These are phyloP conservation scores for Sugiyamaella pinicola DNA, from an alignment of 1,139 yeast species.

Conservation along the genomic window DNA sequence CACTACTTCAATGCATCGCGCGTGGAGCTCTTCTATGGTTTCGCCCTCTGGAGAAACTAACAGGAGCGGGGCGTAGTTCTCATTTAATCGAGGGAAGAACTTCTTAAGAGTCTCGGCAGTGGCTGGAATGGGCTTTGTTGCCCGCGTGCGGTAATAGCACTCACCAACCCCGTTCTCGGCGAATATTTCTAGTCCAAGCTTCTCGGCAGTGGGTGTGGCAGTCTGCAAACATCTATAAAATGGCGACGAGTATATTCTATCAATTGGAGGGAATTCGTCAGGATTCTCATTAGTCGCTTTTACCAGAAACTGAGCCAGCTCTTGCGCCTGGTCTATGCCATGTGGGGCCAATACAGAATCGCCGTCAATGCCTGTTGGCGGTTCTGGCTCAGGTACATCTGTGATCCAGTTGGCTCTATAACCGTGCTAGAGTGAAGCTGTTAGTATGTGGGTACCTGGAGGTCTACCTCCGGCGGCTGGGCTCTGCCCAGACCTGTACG, in stretches of 20 bases:
- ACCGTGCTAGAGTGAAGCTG: constrained; percentile 60
- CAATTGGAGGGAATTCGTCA: constrained; percentile 48
- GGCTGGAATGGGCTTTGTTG: constrained; percentile 51
- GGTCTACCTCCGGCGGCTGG: neutral
- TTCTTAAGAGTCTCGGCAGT: constrained; percentile 49
- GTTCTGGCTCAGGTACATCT: constrained; percentile 51
- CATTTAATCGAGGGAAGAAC: constrained; percentile 54
- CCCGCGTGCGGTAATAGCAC: constrained; percentile 41
- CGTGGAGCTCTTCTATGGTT: constrained; percentile 60
- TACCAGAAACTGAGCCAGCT: constrained; percentile 58
- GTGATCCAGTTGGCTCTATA: constrained; percentile 75
- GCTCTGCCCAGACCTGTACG: neutral
- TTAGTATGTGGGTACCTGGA: no score
- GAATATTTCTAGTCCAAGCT: constrained; percentile 56
- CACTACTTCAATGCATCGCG: constrained; percentile 57
- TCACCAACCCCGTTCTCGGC: constrained; percentile 69
- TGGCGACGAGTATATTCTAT: constrained; percentile 73
- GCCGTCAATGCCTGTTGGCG: constrained; percentile 81
- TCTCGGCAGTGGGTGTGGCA: constrained; percentile 63
- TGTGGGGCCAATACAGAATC: constrained; percentile 81
- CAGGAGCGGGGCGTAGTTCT: constrained; percentile 48
- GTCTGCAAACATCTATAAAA: constrained; percentile 91
- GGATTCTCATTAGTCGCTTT: constrained; percentile 39
- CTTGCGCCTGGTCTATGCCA: constrained; percentile 78
- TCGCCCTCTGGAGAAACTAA: constrained; percentile 70